phyloP scores from a whole-genome alignment of 306 rosid genomes.

The Styphnolobium japonicum region DNA sequence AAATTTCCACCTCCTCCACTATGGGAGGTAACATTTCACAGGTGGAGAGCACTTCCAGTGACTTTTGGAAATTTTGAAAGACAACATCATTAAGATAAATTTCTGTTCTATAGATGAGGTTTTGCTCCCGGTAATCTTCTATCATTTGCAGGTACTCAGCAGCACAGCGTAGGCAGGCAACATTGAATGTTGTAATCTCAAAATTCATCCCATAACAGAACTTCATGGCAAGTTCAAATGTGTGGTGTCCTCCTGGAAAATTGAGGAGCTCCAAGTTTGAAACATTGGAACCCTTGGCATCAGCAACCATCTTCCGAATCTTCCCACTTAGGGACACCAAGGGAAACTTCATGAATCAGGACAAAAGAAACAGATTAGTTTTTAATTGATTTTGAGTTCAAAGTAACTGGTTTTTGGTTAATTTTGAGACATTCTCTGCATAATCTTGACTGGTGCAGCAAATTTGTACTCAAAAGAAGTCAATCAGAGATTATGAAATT shows the following conservation, averaged over 20 bases:
- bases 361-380: conserved; percentile 21
- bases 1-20: conserved; percentile 60
- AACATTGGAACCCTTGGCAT: conserved; percentile 45
- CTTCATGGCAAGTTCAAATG: conserved; percentile 85
- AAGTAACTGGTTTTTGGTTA: neutral
- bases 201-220: conserved; percentile 87
- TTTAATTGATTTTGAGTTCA: neutral
- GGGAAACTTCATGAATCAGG: conserved; percentile 62
- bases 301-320: conserved; percentile 83
- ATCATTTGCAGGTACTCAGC: conserved; percentile 85
- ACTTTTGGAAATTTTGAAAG: conserved; percentile 57
- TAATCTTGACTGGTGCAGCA: neutral
- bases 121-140: conserved; percentile 70
- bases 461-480: neutral
- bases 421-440: neutral
- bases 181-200: conserved; percentile 69
- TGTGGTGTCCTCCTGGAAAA: conserved; percentile 76
- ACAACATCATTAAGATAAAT: conserved; percentile 66
- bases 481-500: neutral
- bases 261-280: conserved; percentile 65
- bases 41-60: conserved; percentile 69
- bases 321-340: conserved; percentile 79
- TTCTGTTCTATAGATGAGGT: conserved; percentile 62
- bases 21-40: conserved; percentile 56
- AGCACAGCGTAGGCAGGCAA: conserved; percentile 68